Evolutionary conservation across 768 basidiomycete genomes (phyloP).

Genomic region (Auriscalpium microsporum): DNA sequence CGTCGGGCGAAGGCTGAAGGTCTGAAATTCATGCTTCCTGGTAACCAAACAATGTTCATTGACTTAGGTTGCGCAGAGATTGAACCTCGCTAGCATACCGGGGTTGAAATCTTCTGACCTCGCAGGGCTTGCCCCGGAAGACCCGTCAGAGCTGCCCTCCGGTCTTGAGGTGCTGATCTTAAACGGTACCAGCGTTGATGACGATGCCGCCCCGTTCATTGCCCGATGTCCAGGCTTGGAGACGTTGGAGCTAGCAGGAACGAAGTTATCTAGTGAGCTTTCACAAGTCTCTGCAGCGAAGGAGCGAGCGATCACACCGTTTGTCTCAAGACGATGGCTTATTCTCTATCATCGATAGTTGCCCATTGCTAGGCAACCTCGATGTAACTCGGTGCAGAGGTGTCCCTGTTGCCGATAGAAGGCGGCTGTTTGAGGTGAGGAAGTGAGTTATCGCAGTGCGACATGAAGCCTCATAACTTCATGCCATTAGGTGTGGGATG

Average conservation of each 20-base stretch:
- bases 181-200: slow-evolving; percentile 55
- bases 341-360: slow-evolving; percentile 50
- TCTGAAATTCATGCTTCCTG: slow-evolving; percentile 7
- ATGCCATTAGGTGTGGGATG: too few species aligned
- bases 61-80: slow-evolving; percentile 29
- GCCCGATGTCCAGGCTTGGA: slow-evolving; percentile 40
- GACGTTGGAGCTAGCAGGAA: slow-evolving; percentile 45
- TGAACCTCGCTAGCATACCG: slow-evolving; percentile 51
- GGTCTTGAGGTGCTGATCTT: slow-evolving; percentile 41
- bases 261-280: slow-evolving; percentile 49
- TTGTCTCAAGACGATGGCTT: slow-evolving; percentile 38
- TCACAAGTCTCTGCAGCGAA: too few species aligned
- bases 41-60: background rate
- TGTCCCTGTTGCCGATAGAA: slow-evolving; percentile 46
- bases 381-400: slow-evolving; percentile 64
- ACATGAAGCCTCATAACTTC: too few species aligned
- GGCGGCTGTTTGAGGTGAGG: slow-evolving; percentile 57
- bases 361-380: slow-evolving; percentile 41
- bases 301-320: too few species aligned
- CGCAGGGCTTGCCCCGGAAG: slow-evolving; percentile 35
- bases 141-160: slow-evolving; percentile 25
- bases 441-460: background rate
- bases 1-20: slow-evolving; percentile 40
- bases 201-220: slow-evolving; percentile 44
- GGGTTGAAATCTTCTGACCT: slow-evolving; percentile 44